These are phyloP conservation scores for Chlorella sp. DNA, from an alignment of 139 green algal genomes.

Conservation along the genomic window DNA sequence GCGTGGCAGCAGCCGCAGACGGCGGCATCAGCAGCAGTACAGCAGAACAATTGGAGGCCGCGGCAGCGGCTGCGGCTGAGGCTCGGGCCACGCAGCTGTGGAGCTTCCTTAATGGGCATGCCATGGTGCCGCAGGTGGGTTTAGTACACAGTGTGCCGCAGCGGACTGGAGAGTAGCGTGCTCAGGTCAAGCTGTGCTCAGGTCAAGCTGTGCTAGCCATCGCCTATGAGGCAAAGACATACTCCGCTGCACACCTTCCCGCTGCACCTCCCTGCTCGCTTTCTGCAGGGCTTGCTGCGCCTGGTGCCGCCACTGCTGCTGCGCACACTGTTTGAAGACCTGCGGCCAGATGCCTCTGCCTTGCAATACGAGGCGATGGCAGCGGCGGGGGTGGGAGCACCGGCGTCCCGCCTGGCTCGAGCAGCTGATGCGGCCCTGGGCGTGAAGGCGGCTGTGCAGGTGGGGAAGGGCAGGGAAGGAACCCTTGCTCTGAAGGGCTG, in stretches of 20 bases:
- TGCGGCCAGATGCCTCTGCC: conserved; percentile 30
- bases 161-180: too few relatives aligned
- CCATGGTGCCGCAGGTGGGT: conserved; percentile 24
- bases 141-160: not conserved
- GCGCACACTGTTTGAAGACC: conserved; percentile 53
- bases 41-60: not conserved
- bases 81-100: not conserved
- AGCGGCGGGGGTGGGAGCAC: not conserved
- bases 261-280: not conserved
- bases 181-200: too few relatives aligned
- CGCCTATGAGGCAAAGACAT: too few relatives aligned
- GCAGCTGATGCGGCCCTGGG: conserved; percentile 24
- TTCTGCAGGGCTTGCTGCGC: conserved; percentile 16
- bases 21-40: conserved; percentile 6
- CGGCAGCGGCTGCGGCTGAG: not conserved
- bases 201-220: too few relatives aligned
- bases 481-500: too few relatives aligned
- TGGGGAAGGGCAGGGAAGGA: not conserved
- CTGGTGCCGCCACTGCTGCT: conserved; percentile 49
- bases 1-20: not conserved
- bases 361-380: conserved; percentile 11
- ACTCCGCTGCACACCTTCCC: not conserved
- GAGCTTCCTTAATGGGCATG: conserved; percentile 25
- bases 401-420: not conserved
- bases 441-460: conserved; percentile 36